A percentile compares a stretch with the other conserved stretches of the same genome.
Evolutionary conservation across 2,329 filamentous ascomycete species (phyloP).

Genomic region (Diaporthe capsici): DNA sequence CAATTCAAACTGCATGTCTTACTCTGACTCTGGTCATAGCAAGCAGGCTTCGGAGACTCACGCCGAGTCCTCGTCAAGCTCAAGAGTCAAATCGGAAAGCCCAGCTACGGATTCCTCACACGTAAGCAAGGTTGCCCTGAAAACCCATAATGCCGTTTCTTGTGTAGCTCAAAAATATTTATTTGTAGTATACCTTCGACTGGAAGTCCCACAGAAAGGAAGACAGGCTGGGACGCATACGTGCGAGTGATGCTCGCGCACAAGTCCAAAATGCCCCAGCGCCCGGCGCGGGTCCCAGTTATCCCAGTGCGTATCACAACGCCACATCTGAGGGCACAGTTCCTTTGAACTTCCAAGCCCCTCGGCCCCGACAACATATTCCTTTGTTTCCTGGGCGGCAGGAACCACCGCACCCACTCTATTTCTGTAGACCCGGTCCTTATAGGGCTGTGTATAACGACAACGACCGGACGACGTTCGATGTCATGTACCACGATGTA

Average conservation of each 20-base stretch:
- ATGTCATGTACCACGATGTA: background rate
- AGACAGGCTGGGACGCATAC: background rate
- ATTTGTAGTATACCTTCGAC: background rate
- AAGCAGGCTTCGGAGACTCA: background rate
- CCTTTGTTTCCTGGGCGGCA: background rate
- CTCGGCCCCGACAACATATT: background rate
- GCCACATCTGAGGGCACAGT: background rate
- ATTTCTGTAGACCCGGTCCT: background rate
- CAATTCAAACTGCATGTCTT: background rate
- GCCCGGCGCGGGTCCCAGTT: background rate
- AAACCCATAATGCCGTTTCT: rapidly evolving
- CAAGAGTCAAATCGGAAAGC: background rate
- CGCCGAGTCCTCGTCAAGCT: background rate
- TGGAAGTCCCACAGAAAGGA: background rate
- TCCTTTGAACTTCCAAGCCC: background rate
- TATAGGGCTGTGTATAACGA: background rate
- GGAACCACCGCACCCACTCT: background rate
- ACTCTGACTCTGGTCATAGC: background rate
- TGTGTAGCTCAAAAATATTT: background rate
- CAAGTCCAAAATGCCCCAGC: background rate
- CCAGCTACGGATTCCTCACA: background rate
- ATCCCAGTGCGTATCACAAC: background rate
- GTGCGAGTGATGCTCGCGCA: background rate
- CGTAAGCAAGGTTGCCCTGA: background rate
- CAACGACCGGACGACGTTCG: background rate